These are phyloP conservation scores for Alternaria arborescens DNA, from an alignment of 2,329 filamentous ascomycete genomes.

Conservation along the genomic window DNA sequence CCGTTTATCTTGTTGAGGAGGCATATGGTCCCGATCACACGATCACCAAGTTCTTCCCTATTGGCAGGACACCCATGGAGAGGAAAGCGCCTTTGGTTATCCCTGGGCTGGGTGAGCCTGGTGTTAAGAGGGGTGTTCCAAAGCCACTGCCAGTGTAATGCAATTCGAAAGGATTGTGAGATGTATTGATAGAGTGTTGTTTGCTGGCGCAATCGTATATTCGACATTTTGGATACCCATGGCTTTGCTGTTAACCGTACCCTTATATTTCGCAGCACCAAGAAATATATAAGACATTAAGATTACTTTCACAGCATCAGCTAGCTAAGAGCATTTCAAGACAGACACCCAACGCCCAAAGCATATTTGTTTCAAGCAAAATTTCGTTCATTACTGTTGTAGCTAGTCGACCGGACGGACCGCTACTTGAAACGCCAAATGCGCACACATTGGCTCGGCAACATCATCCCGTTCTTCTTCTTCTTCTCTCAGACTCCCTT, in stretches of 20 bases:
- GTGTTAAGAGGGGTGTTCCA: too few species aligned
- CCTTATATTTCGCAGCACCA: rapidly evolving
- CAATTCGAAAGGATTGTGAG: too few species aligned
- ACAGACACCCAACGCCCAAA: too few species aligned
- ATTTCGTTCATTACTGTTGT: neutral
- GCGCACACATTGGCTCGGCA: too few species aligned
- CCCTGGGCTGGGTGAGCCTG: too few species aligned
- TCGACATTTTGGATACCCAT: too few species aligned
- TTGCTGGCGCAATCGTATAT: too few species aligned
- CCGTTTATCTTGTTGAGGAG: neutral
- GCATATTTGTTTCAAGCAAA: neutral
- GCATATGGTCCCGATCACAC: conserved; percentile 6
- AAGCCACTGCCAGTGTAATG: too few species aligned
- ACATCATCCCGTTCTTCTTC: neutral
- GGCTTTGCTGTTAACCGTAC: too few species aligned
- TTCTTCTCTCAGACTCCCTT: neutral
- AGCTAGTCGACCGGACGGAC: neutral
- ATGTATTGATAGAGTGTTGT: too few species aligned
- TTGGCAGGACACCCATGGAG: conserved; percentile 16
- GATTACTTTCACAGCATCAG: too few species aligned
- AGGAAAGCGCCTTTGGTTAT: conserved; percentile 5
- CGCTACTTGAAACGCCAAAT: neutral
- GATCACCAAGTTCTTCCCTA: conserved; percentile 13
- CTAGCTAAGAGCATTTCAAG: rapidly evolving
- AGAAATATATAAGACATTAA: too few species aligned